phyloP scores from a whole-genome alignment of 371 early-diverging fungal genomes.

The Lichtheimia hyalospora region DNA sequence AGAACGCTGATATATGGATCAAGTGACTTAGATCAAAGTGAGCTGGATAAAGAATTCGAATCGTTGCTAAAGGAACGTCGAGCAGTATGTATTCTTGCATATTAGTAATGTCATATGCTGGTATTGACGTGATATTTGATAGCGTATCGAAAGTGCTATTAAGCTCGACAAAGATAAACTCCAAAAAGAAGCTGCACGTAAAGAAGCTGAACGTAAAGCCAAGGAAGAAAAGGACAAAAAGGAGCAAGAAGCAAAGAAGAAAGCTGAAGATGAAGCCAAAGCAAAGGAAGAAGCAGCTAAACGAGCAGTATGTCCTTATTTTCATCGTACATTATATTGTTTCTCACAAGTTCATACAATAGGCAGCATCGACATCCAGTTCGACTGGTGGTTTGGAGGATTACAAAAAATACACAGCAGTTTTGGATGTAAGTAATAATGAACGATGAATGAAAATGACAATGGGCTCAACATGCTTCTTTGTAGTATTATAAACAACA shows the following conservation, averaged over 20 bases:
- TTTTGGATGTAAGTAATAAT: slow-evolving; percentile 21
- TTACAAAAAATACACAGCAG: slow-evolving; percentile 29
- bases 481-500: background rate
- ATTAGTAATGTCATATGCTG: no score
- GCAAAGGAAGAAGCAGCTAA: slow-evolving; percentile 20
- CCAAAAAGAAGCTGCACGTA: background rate
- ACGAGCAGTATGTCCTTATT: slow-evolving; percentile 7
- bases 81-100: slow-evolving; percentile 1
- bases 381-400: slow-evolving; percentile 34
- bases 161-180: slow-evolving; percentile 5
- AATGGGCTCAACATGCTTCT: background rate
- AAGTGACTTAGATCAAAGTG: background rate
- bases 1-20: no score
- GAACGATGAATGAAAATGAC: background rate
- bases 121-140: background rate
- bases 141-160: slow-evolving; percentile 1
- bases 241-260: slow-evolving; percentile 23
- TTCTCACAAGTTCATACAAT: background rate
- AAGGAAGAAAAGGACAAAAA: slow-evolving; percentile 25
- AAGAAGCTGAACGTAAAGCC: slow-evolving; percentile 15
- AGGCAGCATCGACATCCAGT: slow-evolving; percentile 22
- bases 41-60: slow-evolving; percentile 4
- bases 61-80: background rate
- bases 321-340: background rate
- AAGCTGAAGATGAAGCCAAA: slow-evolving; percentile 19